Base-by-base conservation (phyloP, 805 yeast species). In the Sungouiozyma ichnusensis region DNA sequence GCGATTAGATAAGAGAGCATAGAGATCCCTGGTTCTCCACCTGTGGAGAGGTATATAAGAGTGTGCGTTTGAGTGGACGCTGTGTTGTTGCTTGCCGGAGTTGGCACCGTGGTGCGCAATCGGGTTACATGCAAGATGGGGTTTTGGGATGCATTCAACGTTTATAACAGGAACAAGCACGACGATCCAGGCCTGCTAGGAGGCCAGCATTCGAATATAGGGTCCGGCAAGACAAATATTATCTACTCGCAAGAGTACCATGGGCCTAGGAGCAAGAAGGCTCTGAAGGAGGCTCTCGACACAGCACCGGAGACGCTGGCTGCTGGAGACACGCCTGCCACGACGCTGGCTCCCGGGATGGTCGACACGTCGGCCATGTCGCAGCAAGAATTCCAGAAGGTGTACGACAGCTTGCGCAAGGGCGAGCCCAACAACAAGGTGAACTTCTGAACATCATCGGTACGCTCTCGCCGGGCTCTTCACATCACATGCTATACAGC, bases 91-190 rank as follows among this genome's bases (percentile, higher is more conserved):
- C n/a, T n/a, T n/a, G n/a, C n/a, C n/a, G n/a, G n/a, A n/a, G n/a
- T n/a, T n/a, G n/a, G n/a, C n/a, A n/a, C n/a, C n/a, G n/a, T n/a
- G n/a, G n/a, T n/a, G n/a, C n/a, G n/a, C n/a, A n/a, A n/a, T n/a
- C n/a, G n/a, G n/a, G n/a, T n/a, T n/a, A 13, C 31, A 36, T 2
- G 4, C 16, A 20, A 36, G 2, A 46, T 48, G 50, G 46, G 52
- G 40, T 42, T 62, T 42, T 58, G 58, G 50, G 57, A 60, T 37
- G 54, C 66, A 34, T 62, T 62, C 41, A 51, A 50, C 42, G 62
- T 62, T 16, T 57, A 62, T 46, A 57, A 60, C 48, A 51, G 43
- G 36, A 50, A 48, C 34, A 62, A 62, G 38, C 66, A 62, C 43
- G 50, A 59, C 4, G 40, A 48, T 15, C 47, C 52, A 2, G 46